A percentile compares a stretch with the other conserved stretches of the same genome.
phyloP scores from a whole-genome alignment of 1,284 basidiomycete species.

The Amylostereum areolatum region DNA sequence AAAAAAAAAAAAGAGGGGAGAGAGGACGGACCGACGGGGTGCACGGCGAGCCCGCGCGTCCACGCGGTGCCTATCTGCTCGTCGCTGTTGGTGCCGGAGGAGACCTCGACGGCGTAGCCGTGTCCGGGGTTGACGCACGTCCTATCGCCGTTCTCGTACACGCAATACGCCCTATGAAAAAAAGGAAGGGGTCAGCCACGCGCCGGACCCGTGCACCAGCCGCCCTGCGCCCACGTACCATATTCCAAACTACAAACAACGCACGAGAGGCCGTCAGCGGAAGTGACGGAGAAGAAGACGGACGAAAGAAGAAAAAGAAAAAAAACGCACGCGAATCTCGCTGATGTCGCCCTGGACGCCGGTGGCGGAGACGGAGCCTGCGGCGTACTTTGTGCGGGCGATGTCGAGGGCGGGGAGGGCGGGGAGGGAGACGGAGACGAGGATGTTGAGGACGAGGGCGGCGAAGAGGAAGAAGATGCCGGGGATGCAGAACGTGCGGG shows the following conservation, averaged over 20 bases:
- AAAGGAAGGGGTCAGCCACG: slow-evolving; percentile 3
- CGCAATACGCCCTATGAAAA: slow-evolving; percentile 46
- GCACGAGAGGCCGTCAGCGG: slow-evolving; percentile 4
- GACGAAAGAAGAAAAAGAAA: too few relatives aligned
- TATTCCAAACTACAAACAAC: background rate
- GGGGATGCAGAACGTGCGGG: slow-evolving; percentile 56
- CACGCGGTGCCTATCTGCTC: slow-evolving; percentile 49
- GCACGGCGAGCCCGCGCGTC: slow-evolving; percentile 68
- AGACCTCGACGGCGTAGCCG: slow-evolving; percentile 46
- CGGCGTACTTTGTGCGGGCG: slow-evolving; percentile 45
- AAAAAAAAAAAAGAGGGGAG: background rate
- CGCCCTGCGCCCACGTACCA: slow-evolving; percentile 35
- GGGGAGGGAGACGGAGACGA: slow-evolving; percentile 67
- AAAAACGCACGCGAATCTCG: slow-evolving; percentile 50
- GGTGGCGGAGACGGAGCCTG: slow-evolving; percentile 20
- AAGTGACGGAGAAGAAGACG: slow-evolving; percentile 5
- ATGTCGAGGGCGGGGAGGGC: slow-evolving; percentile 60
- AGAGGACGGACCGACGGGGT: slow-evolving; percentile 56
- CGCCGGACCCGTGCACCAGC: too few relatives aligned
- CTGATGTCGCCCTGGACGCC: slow-evolving; percentile 27
- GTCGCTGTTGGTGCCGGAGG: slow-evolving; percentile 25
- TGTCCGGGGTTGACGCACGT: slow-evolving; percentile 43
- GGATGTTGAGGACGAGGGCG: slow-evolving; percentile 60
- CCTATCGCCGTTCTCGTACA: slow-evolving; percentile 38
- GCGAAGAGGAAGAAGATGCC: slow-evolving; percentile 55